Conservation (phyloP, 2,329 filamentous ascomycete species). For the Thielaviopsis populi region DNA sequence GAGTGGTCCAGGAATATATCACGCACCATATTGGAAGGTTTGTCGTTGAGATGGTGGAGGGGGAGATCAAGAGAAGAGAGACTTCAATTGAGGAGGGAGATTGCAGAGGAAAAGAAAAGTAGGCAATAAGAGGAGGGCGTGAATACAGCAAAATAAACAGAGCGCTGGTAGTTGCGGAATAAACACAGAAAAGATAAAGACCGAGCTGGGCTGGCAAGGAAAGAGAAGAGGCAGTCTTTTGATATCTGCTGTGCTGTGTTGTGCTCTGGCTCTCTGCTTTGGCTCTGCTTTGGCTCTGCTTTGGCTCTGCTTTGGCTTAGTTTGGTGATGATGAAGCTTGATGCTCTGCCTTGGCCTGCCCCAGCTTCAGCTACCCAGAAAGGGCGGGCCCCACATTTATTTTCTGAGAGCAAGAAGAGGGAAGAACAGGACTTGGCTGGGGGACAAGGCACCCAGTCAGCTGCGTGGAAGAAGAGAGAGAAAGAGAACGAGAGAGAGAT, state of each 20-base stretch:
- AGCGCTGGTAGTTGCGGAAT: not conserved
- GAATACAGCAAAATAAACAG: not conserved
- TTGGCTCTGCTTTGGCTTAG: not conserved
- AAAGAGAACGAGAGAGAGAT: not conserved
- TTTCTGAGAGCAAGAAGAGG: not conserved
- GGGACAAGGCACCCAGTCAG: slow-evolving; percentile 12
- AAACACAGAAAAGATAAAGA: not conserved
- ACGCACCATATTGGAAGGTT: not conserved
- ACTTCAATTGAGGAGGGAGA: slow-evolving; percentile 1
- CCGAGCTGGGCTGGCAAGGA: not conserved
- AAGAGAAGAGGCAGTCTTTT: not conserved
- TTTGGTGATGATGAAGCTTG: slow-evolving; percentile 17
- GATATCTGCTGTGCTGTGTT: not conserved
- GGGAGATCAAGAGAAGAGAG: not conserved
- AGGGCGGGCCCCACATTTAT: slow-evolving; percentile 1
- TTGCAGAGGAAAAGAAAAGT: not conserved
- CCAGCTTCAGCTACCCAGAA: slow-evolving; percentile 12
- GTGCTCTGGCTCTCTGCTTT: not conserved
- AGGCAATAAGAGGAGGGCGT: not conserved
- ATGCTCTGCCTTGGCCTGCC: slow-evolving; percentile 16
- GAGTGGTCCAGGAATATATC: not conserved
- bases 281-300: too few species aligned
- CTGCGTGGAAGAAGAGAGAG: slow-evolving; percentile 10
- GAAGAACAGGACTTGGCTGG: not conserved
- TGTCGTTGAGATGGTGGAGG: not conserved